phyloP scores from a whole-genome alignment of 129 eudicot genomes.

The Flaveria robusta region DNA sequence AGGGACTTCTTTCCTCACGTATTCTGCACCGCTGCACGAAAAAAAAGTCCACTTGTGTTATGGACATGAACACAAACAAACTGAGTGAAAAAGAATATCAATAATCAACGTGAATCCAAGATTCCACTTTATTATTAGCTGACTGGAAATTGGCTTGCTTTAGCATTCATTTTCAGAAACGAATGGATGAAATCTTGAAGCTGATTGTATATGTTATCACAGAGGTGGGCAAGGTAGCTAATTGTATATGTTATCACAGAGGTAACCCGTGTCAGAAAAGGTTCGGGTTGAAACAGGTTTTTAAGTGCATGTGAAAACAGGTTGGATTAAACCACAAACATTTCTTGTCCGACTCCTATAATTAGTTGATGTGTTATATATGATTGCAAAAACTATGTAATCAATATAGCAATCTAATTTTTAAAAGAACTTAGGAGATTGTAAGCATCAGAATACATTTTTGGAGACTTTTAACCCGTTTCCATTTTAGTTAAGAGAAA shows the following conservation, averaged over 20 bases:
- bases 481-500: neutral
- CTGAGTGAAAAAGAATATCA: conserved; percentile 2
- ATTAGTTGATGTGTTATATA: neutral
- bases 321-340: too few species aligned
- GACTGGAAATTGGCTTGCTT: neutral
- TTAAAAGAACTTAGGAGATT: neutral
- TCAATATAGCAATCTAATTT: neutral
- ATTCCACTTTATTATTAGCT: conserved; percentile 7
- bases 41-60: conserved; percentile 2
- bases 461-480: neutral
- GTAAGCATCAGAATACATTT: neutral
- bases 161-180: conserved; percentile 7
- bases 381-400: neutral
- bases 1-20: conserved; percentile 85
- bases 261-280: neutral
- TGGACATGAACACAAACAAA: conserved; percentile 13
- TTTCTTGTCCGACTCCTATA: neutral
- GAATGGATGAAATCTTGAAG: conserved; percentile 10
- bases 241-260: neutral
- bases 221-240: neutral
- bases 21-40: conserved; percentile 89
- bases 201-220: conserved; percentile 2
- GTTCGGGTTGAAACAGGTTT: neutral
- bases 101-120: neutral
- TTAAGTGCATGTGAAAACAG: neutral